These are phyloP conservation scores for Balamuthia mandrillaris DNA, from an alignment of 208 protist genomes.

Conservation along the genomic window DNA sequence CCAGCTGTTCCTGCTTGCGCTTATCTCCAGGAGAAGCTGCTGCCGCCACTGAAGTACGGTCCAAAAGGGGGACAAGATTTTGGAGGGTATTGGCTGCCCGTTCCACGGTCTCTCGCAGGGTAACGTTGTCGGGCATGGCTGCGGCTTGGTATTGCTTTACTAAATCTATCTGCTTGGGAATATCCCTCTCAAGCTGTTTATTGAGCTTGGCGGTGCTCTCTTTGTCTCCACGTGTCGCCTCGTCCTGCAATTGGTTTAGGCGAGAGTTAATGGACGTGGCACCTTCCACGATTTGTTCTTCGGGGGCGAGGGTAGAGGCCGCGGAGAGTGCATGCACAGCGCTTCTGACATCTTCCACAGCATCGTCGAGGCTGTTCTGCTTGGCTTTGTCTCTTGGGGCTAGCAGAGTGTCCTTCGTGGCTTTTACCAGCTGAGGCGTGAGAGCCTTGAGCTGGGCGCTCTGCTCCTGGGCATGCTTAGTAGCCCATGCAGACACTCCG, in stretches of 20 bases:
- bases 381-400: neutral
- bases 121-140: neutral
- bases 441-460: slow-evolving; percentile 13
- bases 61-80: neutral
- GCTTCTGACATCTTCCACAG: neutral
- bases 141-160: neutral
- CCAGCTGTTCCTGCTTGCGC: neutral
- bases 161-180: too few species aligned
- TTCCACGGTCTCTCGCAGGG: neutral
- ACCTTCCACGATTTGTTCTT: neutral
- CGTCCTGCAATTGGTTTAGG: neutral
- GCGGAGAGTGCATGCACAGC: neutral
- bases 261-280: neutral
- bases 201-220: neutral
- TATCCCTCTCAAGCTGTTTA: neutral
- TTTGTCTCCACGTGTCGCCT: neutral
- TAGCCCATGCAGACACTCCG: too few species aligned
- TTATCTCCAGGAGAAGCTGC: neutral
- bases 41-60: neutral
- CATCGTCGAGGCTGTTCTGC: neutral
- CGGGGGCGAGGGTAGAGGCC: neutral
- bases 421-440: neutral
- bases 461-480: too few species aligned
- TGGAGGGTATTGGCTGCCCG: neutral
- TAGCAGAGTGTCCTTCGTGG: neutral